Percentiles rank a stretch among this genome's conserved stretches.
These are phyloP conservation scores for Phytophthora ohioensis DNA, from an alignment of 352 stramenopile species.

Conservation along the genomic window DNA sequence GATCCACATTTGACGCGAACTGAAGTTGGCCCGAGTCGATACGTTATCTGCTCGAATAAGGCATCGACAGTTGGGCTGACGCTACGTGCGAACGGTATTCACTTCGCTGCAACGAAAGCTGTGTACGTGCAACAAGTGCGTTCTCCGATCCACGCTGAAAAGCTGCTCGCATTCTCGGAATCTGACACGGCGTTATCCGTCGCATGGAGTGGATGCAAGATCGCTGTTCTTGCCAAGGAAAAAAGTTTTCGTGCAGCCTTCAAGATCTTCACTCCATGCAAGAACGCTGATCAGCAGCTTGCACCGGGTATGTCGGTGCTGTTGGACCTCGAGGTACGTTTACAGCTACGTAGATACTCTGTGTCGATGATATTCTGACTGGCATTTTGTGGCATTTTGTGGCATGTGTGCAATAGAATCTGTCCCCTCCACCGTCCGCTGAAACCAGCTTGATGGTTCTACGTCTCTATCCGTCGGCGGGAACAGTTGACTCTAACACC, in stretches of 20 bases:
- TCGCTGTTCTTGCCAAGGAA: slow-evolving; percentile 16
- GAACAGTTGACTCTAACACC: slow-evolving; percentile 5
- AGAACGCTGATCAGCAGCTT: slow-evolving; percentile 11
- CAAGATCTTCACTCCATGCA: slow-evolving; percentile 13
- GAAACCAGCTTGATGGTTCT: slow-evolving; percentile 16
- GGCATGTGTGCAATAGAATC: slow-evolving; percentile 4
- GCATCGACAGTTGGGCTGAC: slow-evolving; percentile 12
- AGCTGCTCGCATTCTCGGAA: slow-evolving; percentile 17
- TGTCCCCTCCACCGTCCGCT: slow-evolving; percentile 20
- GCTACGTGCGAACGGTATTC: slow-evolving; percentile 18
- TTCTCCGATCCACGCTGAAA: slow-evolving; percentile 5
- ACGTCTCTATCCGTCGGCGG: slow-evolving; percentile 5
- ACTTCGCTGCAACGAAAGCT: slow-evolving; percentile 17
- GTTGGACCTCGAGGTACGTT: slow-evolving; percentile 21
- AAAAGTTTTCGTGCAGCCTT: slow-evolving; percentile 13
- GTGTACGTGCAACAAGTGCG: slow-evolving; percentile 23
- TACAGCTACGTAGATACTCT: not conserved
- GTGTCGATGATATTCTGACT: not conserved
- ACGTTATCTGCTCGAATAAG: slow-evolving; percentile 3
- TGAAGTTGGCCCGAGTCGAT: slow-evolving; percentile 8
- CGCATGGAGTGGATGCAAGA: slow-evolving; percentile 19
- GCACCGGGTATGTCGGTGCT: slow-evolving; percentile 18
- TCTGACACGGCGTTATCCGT: not conserved
- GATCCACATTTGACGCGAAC: slow-evolving; percentile 7
- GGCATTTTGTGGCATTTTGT: not conserved